phyloP scores from a whole-genome alignment of 2,329 filamentous ascomycete species.

The Botrytis deweyae region DNA sequence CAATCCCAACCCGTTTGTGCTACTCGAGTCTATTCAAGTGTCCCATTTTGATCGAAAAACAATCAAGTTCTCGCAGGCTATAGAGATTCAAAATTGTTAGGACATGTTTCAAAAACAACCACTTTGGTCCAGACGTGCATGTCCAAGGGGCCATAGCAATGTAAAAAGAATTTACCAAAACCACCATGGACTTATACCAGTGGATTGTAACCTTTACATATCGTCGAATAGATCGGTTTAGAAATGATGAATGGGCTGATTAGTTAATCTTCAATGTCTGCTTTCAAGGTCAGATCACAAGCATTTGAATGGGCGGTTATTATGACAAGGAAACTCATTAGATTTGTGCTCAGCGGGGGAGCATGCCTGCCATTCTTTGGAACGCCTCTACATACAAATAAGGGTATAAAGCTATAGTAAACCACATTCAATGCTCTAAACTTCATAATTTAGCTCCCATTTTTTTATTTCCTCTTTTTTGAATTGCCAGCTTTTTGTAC shows the following conservation, averaged over 20 bases:
- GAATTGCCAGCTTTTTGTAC: slow-evolving; percentile 33
- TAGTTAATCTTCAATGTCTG: background rate
- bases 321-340: background rate
- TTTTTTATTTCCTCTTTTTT: slow-evolving; percentile 28
- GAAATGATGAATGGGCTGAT: background rate
- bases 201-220: background rate
- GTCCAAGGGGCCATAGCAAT: background rate
- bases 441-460: background rate
- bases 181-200: background rate
- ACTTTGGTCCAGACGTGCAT: background rate
- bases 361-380: background rate
- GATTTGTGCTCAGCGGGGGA: background rate
- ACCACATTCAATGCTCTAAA: slow-evolving; percentile 7
- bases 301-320: background rate
- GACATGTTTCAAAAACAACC: background rate
- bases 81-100: no score
- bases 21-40: background rate
- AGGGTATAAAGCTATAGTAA: slow-evolving; percentile 18
- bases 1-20: background rate
- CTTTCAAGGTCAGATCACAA: background rate
- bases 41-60: background rate
- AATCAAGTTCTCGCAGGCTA: background rate
- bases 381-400: slow-evolving; percentile 21
- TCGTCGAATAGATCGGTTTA: background rate
- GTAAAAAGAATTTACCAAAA: background rate